Evolutionary conservation across 2,329 filamentous ascomycete genomes (phyloP), one percentile per base, ranked within the genome.

Genomic region (Phaeosphaeria sp.): DNA sequence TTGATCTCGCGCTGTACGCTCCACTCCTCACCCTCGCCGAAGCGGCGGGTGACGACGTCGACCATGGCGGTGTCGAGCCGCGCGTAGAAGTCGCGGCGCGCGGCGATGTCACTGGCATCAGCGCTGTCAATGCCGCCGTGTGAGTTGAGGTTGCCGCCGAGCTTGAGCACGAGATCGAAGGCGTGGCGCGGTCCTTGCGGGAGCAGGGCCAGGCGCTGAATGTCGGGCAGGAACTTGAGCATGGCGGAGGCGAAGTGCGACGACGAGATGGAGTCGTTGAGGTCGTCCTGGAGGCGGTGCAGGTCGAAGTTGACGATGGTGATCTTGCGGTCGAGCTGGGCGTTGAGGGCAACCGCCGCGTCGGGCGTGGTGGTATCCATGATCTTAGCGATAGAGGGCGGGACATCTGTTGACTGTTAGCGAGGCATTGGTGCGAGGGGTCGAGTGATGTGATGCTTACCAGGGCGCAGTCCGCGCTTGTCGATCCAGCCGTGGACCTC

Each of bases 251-350:
- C 80, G 71, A 85, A 84, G 63, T 83, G 82, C 4, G 82, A 77
- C 5, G 80, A 80, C 20, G 81, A 82, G 51, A 84, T 82, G 51
- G 80, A 81, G 68, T 84, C 81, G 73, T 84, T 84, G 63, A 84
- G 78, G 64, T 83, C 82, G 71, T 85, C 82, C 69, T 84, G 82
- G 47, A 85, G 77, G 51, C 82, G 81, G 76, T 85, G 82, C 3
- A 85, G 81, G 68, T 84, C 82, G 69, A 84, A 84, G 75, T 85
- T 84, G 54, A 85, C 82, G 54, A 85, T 84, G 39, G 82, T 84
- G 74, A 85, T 85, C 66, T 84, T 84, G 78, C 82, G 82, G 72
- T 85, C 82, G 59, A 85, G 81, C 68, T 85, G 82, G n/a, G 81
- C 82, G 68, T 84, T 84, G 60, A 85, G 79, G 1, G 82, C 83